Percentiles rank a stretch among this genome's conserved stretches.
Evolutionary conservation across 2,329 filamentous ascomycete genomes (phyloP).

Genomic region (Hirsutella rhossiliensis): DNA sequence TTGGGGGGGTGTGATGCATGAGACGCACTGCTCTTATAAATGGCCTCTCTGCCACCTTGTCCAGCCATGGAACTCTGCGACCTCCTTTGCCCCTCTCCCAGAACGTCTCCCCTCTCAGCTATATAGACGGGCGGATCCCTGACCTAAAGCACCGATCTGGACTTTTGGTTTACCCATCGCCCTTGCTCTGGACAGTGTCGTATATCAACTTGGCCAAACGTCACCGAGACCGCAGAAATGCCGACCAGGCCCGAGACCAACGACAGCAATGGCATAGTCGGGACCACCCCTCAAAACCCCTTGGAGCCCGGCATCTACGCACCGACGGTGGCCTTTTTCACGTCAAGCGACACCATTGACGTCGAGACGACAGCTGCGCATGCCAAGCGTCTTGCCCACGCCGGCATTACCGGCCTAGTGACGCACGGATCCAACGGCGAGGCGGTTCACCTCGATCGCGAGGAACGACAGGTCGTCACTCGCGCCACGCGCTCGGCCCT

Average conservation of each 20-base stretch:
- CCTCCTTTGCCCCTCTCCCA: no score
- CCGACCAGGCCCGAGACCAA: background rate
- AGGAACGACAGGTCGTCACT: constrained; percentile 54
- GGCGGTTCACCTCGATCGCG: constrained; percentile 54
- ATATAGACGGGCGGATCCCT: no score
- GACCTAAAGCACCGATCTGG: no score
- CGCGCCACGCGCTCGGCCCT: constrained; percentile 47
- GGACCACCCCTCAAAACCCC: background rate
- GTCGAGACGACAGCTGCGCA: constrained; percentile 35
- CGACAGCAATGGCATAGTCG: background rate
- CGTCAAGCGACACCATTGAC: constrained; percentile 41
- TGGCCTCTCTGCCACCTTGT: no score
- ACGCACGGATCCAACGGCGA: constrained; percentile 65
- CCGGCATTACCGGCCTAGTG: constrained; percentile 54
- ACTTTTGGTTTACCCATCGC: no score
- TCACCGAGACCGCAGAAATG: background rate
- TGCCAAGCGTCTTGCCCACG: constrained; percentile 46
- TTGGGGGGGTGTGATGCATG: no score
- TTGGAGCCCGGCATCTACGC: constrained; percentile 39
- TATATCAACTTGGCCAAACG: background rate
- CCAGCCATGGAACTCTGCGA: no score
- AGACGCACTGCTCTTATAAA: no score
- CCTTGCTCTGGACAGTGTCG: no score
- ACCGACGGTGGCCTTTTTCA: constrained; percentile 52
- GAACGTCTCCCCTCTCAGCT: no score